Evolutionary conservation across 371 early-diverging fungal genomes (phyloP).

Genomic region (Mucor saturninus): DNA sequence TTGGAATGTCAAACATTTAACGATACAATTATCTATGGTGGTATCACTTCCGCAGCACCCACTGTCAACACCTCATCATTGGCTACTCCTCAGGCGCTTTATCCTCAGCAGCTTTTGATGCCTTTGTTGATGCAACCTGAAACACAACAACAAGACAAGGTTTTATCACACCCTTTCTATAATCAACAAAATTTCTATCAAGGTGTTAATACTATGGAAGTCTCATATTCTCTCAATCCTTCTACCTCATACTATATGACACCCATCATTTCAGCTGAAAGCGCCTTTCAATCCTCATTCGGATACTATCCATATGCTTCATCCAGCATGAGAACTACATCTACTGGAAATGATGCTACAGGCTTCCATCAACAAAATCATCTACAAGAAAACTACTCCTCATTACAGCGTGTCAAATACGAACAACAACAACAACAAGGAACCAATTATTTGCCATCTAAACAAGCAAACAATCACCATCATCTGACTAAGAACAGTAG

Average conservation of each 20-base stretch:
- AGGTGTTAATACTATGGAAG: background rate
- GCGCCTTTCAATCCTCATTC: background rate
- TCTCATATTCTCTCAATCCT: slow-evolving; percentile 3
- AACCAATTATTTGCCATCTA: background rate
- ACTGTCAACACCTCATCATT: background rate
- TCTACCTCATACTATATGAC: background rate
- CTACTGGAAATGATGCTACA: no score
- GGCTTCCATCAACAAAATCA: background rate
- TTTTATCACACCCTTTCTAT: background rate
- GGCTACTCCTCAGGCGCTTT: background rate
- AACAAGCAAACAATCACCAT: background rate
- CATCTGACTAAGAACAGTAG: background rate
- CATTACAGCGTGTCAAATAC: background rate
- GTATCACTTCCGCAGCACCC: background rate
- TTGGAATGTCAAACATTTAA: background rate
- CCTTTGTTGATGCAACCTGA: background rate
- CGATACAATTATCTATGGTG: background rate
- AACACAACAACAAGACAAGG: slow-evolving; percentile 2
- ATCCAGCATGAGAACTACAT: no score
- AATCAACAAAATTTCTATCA: background rate
- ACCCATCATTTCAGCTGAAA: background rate
- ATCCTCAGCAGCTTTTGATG: background rate
- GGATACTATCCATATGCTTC: no score
- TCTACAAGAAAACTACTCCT: background rate
- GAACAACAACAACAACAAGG: background rate